Evolutionary conservation across 805 yeast genomes (phyloP), one percentile per base, ranked within the genome.

Genomic region (Pichia gijzeniarum): DNA sequence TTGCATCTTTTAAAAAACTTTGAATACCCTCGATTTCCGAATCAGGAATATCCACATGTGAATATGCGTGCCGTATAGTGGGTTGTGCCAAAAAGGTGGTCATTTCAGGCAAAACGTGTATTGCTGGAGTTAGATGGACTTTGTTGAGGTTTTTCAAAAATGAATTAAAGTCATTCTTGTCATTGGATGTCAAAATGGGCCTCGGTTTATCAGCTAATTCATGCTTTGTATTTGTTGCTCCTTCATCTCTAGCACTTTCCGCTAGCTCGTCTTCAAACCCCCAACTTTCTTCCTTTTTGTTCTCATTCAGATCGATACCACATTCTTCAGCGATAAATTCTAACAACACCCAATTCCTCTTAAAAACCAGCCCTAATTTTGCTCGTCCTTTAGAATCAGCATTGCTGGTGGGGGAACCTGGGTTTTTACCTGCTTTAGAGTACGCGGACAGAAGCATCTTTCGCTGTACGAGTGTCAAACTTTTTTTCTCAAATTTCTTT

Each of bases 1-100:
- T 74, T 4, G 79, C 73, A 6, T 64, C 59, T 37, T 64, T 58
- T 32, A 80, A 62, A 42, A 70, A 75, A 0, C 48, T 51, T 52
- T 76, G 75, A 19, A 79, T 50, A 4, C 53, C 51, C 9, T 54
- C 52, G 8, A 49, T 38, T 13, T 49, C 45, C 10, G 30, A n/a
- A 13, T 45, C 49, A 8, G 38, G 28, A 16, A 25, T 27, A 14
- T 39, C 35, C 13, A 38, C 32, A 14, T 18, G 10, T 10, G 33
- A 17, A 21, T 43, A 28, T 13, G 38, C 9, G 20, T 42, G 43
- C 19, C 18, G 22, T 12, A 43, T 38, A 8, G 45, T 46, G 14
- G 61, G 60, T 41, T 48, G 47, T 3, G 61, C 54, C 3, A 53
- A 50, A n/a, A 60, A 50, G 7, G 50, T 40, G 8, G 63, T 57